These are phyloP conservation scores for Panicum miliaceum DNA, from an alignment of 176 grass and related monocot species.

Conservation along the genomic window DNA sequence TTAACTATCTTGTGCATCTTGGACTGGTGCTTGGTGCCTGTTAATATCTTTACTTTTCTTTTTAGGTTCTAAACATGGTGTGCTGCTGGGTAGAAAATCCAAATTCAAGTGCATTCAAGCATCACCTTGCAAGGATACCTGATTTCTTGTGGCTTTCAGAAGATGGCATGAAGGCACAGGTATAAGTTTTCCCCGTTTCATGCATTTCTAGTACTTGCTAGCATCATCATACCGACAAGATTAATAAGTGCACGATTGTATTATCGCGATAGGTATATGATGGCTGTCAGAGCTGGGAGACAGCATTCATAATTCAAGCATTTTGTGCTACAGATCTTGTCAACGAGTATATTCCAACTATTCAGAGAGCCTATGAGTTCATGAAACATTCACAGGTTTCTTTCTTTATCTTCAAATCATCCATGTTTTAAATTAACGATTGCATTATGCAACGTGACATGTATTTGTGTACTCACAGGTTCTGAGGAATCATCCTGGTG, in stretches of 20 bases:
- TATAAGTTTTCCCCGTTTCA: background rate
- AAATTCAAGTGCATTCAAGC: conserved; percentile 73
- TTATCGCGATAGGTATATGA: conserved; percentile 58
- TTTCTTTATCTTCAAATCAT: background rate
- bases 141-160: conserved; percentile 85
- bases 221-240: no score
- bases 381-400: conserved; percentile 61
- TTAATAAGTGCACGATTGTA: no score
- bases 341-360: conserved; percentile 53
- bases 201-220: background rate
- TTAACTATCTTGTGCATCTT: no score
- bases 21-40: background rate
- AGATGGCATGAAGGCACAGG: conserved; percentile 92
- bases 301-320: conserved; percentile 81
- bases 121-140: conserved; percentile 69
- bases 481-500: conserved; percentile 56
- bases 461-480: conserved; percentile 35
- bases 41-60: background rate
- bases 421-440: background rate
- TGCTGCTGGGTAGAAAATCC: conserved; percentile 79
- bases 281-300: conserved; percentile 83
- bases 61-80: conserved; percentile 75
- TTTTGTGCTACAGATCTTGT: conserved; percentile 61
- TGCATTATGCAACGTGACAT: background rate
- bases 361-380: conserved; percentile 62